phyloP scores from a whole-genome alignment of 176 grass and related monocot species.

The Triticum turgidum region DNA sequence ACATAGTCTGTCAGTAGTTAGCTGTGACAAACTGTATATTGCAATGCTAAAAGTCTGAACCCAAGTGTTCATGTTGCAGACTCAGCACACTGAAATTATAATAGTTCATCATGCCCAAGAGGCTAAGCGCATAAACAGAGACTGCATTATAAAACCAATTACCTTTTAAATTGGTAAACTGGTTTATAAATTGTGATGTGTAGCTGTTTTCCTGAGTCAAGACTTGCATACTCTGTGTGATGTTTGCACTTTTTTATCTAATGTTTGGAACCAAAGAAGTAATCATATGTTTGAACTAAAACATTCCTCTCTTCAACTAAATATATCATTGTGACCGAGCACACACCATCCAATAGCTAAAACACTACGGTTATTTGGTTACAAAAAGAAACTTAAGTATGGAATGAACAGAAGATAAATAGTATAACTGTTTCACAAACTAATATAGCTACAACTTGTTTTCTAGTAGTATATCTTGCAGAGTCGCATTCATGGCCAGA shows the following conservation, averaged over 20 bases:
- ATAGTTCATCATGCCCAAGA: neutral
- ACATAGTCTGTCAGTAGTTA: no score
- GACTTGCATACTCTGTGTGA: neutral
- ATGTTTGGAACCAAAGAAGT: neutral
- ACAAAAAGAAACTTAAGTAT: no score
- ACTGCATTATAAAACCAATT: slow-evolving; percentile 6
- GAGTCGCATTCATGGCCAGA: no score
- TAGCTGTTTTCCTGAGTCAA: slow-evolving; percentile 1
- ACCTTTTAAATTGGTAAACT: slow-evolving; percentile 1
- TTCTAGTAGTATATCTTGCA: no score
- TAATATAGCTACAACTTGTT: no score
- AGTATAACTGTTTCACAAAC: no score
- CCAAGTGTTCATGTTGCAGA: neutral
- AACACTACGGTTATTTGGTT: no score
- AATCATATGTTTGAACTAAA: no score
- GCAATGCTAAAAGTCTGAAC: neutral
- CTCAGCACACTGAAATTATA: neutral
- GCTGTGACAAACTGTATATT: neutral
- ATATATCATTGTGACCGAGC: no score
- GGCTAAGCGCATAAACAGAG: neutral
- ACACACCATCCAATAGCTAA: no score
- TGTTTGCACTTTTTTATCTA: neutral
- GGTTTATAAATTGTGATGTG: slow-evolving; percentile 1
- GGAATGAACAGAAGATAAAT: no score
- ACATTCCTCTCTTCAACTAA: no score